Evolutionary conservation across 345 rosid genomes (phyloP).

Genomic region (Turnera subulata): DNA sequence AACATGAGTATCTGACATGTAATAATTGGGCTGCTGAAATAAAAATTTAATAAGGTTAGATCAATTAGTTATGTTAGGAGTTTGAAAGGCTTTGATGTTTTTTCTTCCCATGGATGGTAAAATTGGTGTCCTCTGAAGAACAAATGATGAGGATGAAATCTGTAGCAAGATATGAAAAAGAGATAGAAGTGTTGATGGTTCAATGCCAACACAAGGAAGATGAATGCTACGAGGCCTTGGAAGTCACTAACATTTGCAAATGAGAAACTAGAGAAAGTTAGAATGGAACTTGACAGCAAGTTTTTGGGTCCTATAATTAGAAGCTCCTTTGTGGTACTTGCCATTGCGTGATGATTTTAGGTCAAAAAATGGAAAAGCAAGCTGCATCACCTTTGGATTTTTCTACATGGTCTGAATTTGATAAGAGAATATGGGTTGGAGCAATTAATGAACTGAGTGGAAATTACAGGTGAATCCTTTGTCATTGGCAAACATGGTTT

Average conservation of each 20-base stretch:
- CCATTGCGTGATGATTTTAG: no score
- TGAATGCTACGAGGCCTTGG: conserved; percentile 26
- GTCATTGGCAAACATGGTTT: background rate
- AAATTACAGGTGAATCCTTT: conserved; percentile 27
- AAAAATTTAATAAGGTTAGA: background rate
- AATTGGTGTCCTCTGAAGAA: background rate
- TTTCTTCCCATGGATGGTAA: background rate
- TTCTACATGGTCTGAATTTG: conserved; percentile 24
- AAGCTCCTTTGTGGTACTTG: no score
- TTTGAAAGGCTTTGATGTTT: background rate
- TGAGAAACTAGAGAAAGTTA: conserved; percentile 12
- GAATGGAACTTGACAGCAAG: conserved; percentile 15
- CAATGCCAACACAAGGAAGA: conserved; percentile 17
- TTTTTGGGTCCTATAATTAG: background rate
- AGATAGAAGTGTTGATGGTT: conserved; percentile 15
- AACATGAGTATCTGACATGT: conserved; percentile 5
- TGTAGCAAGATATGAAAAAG: conserved; percentile 11
- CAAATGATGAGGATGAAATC: conserved; percentile 3
- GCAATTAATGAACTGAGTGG: conserved; percentile 22
- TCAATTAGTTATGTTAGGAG: background rate
- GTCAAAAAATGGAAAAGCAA: conserved; percentile 22
- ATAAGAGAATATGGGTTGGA: conserved; percentile 26
- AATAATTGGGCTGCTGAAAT: conserved; percentile 11
- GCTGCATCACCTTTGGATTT: conserved; percentile 22
- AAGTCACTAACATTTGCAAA: conserved; percentile 20